Evolutionary conservation across 106 monocot species (phyloP).

Genomic region (Allium sativum): DNA sequence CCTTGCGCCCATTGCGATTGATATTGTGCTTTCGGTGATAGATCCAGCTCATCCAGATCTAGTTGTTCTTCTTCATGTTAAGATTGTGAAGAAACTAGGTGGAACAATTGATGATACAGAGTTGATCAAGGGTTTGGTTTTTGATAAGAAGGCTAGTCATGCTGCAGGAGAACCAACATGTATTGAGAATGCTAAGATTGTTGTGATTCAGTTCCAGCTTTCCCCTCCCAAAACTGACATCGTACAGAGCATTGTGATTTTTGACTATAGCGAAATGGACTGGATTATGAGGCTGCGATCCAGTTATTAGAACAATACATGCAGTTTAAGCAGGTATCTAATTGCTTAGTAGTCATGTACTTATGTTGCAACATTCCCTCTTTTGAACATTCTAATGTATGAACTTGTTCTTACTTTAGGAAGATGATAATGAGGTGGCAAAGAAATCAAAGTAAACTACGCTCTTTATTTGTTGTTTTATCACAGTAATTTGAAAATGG

Average conservation of each 20-base stretch:
- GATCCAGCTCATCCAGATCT: constrained; percentile 74
- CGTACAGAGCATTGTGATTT: constrained; percentile 86
- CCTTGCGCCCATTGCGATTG: constrained; percentile 84
- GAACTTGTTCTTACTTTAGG: constrained; percentile 7
- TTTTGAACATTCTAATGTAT: no score
- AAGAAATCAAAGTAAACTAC: constrained; percentile 32
- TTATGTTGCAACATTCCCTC: no score
- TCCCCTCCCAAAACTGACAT: constrained; percentile 96
- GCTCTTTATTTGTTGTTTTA: background rate
- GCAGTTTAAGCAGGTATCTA: constrained; percentile 53
- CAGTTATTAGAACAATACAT: constrained; percentile 82
- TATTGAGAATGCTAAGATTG: constrained; percentile 86
- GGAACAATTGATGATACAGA: constrained; percentile 93
- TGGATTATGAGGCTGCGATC: constrained; percentile 82
- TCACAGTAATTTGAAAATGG: no score
- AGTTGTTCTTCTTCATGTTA: constrained; percentile 69
- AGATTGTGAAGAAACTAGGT: constrained; percentile 83
- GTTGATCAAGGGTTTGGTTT: constrained; percentile 61
- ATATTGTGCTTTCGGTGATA: constrained; percentile 59
- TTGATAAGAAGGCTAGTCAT: constrained; percentile 87
- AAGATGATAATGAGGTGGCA: constrained; percentile 30
- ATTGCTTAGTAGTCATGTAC: no score
- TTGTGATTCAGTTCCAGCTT: constrained; percentile 93
- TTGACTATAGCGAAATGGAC: constrained; percentile 91
- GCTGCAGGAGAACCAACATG: constrained; percentile 66